Base-by-base conservation (phyloP, 371 early-diverging fungal species). In the Mortierella sp. region DNA sequence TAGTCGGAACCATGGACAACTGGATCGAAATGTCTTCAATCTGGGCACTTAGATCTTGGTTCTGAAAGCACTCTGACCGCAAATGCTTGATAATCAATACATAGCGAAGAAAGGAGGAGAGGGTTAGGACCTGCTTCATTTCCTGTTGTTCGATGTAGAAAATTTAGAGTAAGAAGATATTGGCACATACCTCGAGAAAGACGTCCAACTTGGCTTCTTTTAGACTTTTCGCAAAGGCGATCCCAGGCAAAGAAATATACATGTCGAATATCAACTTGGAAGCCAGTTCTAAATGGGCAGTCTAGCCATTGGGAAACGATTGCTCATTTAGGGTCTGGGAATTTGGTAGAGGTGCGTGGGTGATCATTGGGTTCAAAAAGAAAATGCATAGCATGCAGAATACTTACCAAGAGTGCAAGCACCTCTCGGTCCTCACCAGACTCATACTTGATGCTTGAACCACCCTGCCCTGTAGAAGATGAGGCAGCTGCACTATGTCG, bases 251-350 rank as follows among this genome's bases (percentile, higher is more conserved):
- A 0, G 75, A 75, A 12, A 70, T 29, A 57, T 67, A 64, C 68
- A 75, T 60, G 55, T 75, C 72, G 15, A 75, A 70, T n/a, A 71
- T 61, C 18, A 75, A 48, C 48, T 67, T 75, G 15, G 76, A 75
- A 1, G 68, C 62, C 16, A 75, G 64, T 37, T 71, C 71, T 30
- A 75, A 50, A n/a, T 75, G 76, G 0, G 72, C 68, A n/a, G 62
- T 75, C 76, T 75, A 71, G 12, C 37, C 11, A 23, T 29, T 23
- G 50, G 53, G 21, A 61, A 37, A 37, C 5, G 9, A 37, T 37
- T 37, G 37, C 37, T 37, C 37, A 37, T 37, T 3, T 37, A n/a
- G n/a, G n/a, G n/a, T n/a, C n/a, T n/a, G n/a, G n/a, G n/a, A n/a
- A n/a, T n/a, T n/a, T n/a, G n/a, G n/a, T n/a, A n/a, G n/a, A n/a